These are phyloP conservation scores for Alternaria sp. DNA, from an alignment of 2,329 filamentous ascomycete genomes.

Conservation along the genomic window DNA sequence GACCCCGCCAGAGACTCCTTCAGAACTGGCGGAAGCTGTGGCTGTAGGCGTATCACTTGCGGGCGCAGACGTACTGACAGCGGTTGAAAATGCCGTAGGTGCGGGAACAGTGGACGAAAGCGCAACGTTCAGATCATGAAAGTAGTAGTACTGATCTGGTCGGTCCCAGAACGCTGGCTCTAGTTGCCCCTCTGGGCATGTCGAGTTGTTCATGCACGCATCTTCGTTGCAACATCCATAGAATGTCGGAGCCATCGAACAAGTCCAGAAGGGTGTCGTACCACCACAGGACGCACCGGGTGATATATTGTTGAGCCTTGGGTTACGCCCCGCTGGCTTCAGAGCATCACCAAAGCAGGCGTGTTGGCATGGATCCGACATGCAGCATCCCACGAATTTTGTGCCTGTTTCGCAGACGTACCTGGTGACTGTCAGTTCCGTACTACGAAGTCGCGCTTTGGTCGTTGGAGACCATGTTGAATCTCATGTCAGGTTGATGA, in stretches of 20 bases:
- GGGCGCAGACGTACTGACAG: not conserved
- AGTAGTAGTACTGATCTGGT: constrained; percentile 18
- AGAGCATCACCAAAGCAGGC: constrained; percentile 39
- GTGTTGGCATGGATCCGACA: constrained; percentile 40
- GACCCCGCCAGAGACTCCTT: not conserved
- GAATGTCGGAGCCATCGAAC: constrained; percentile 36
- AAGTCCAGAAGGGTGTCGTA: constrained; percentile 43
- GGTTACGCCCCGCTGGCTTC: constrained; percentile 37
- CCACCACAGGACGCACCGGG: constrained; percentile 35
- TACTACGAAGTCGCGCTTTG: too few relatives aligned
- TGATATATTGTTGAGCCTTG: constrained; percentile 33
- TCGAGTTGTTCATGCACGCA: constrained; percentile 37
- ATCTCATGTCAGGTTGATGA: not conserved
- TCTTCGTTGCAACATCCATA: constrained; percentile 45
- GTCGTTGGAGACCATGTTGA: not conserved
- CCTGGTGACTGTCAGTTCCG: not conserved
- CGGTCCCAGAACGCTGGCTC: constrained; percentile 22
- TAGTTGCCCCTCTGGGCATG: constrained; percentile 36
- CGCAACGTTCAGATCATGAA: constrained; percentile 10
- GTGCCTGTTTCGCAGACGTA: constrained; percentile 22
- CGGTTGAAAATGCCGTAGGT: not conserved
- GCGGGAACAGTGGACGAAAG: not conserved
- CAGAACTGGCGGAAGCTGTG: not conserved
- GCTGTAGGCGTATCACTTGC: not conserved
- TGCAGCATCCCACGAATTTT: constrained; percentile 48